phyloP scores from a whole-genome alignment of 805 yeast species.

The Blastobotrys chiropterorum region DNA sequence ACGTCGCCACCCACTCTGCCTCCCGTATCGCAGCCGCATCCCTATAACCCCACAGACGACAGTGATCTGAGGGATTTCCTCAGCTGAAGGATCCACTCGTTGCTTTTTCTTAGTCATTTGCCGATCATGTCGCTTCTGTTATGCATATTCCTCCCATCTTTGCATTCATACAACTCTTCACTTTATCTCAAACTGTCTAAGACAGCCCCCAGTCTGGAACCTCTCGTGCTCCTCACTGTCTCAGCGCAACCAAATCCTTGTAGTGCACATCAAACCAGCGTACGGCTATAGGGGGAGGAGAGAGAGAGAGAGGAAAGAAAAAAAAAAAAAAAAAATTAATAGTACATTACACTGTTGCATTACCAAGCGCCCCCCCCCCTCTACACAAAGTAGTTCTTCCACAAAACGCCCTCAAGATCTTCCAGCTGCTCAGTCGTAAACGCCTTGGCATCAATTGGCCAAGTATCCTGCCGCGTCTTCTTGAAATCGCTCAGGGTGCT shows the following conservation, averaged over 20 bases:
- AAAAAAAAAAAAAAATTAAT: no score
- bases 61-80: not conserved
- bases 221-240: not conserved
- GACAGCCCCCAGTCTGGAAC: not conserved
- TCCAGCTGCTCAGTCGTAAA: slow-evolving; percentile 77
- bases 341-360: not conserved
- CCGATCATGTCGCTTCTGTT: not conserved
- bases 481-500: slow-evolving; percentile 76
- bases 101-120: not conserved
- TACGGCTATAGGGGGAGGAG: not conserved
- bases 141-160: no score
- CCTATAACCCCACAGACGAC: no score
- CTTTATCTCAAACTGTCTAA: no score
- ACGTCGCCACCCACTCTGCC: no score
- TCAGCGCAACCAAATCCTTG: not conserved
- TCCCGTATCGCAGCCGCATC: no score
- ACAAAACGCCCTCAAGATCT: slow-evolving; percentile 87
- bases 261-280: no score
- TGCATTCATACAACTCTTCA: no score
- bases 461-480: slow-evolving; percentile 88
- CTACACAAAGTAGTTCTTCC: slow-evolving; percentile 86
- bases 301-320: not conserved
- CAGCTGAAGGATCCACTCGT: no score
- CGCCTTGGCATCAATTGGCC: slow-evolving; percentile 80
- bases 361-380: not conserved